Base-by-base conservation (phyloP, 2,329 filamentous ascomycete species). In the Fusarium algeriense region DNA sequence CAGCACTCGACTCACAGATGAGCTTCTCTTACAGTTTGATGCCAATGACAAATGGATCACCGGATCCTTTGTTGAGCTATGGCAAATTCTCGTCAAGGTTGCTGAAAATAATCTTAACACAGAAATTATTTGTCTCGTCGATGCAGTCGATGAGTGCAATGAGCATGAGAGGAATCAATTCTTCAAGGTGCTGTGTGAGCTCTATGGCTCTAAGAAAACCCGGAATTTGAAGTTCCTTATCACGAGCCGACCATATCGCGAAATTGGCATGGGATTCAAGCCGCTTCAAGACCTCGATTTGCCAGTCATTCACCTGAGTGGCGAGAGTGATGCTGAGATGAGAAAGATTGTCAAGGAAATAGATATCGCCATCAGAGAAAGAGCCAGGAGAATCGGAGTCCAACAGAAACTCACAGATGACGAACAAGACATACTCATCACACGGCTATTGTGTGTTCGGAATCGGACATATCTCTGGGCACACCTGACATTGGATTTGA, bases 321-420 rank as follows among this genome's bases (percentile, higher is more conserved):
- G 43, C 17, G 23, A 45, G 23, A 45, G 43, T 3, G 43, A 45
- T 28, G 4, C 2, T 4, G 43, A 45, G 3, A 45, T 45, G 43
- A 45, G 23, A 7, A 45, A 28, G 5, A 45, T 45, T 4, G 23
- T 10, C 23, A 45, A n/a, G 3, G 43, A 28, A 28, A 45, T 45
- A 28, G 43, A 45, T 12, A 45, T 45, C 19, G 43, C 43, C 7
- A 45, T 45, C 19, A 45, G 43, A 3, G 17, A 45, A 7, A 45
- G 43, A 14, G 23, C 19, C 43, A n/a, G 6, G 5, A n/a, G 1
- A 3, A 45, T 45, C 7, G 1, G 0, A 0, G 23, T 28, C 11
- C 23, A 28, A 17, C 23, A 45, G 5, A 13, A 7, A n/a, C 43
- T 45, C 5, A 45, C 43, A 10, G 23, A 19, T 19, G 43, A 28